Base-by-base conservation (phyloP, 179 eudicot genomes). In the Sideroxylon spinosum region DNA sequence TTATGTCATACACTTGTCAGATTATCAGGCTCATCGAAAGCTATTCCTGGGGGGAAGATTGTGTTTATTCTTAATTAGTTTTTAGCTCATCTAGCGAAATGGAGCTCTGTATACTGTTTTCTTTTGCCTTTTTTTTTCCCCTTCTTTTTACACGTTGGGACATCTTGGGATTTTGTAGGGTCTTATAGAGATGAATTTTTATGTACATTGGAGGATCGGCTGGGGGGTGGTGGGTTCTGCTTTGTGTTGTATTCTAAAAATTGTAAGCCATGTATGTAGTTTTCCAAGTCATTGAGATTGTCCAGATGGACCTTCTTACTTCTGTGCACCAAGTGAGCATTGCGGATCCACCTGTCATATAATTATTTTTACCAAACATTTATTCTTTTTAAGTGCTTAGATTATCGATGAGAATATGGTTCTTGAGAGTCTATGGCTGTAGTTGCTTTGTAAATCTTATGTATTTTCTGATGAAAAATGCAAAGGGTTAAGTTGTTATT, bases 151-250 rank as follows among this genome's bases (percentile, higher is more conserved):
- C 78, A 80, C 69, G 78, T 68, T 79, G 52, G 77, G 71, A 67
- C 65, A 23, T 66, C 29, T 73, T 73, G 74, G 74, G 78, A 26
- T 20, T 9, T 52, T 14, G 49, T 48, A 80, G 20, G 20, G 57
- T 80, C 44, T 44, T 65, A 60, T 60, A 68, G 78, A 68, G 82
- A 44, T 57, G 74, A 79, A 64, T 67, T 74, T 59, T 74, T 59
- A 62, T 80, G 82, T 80, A 80, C 78, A 80, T 75, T 75, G 63
- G 81, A 74, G 22, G 17, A 57, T 67, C 48, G 10, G 52, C 53
- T 48, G 60, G 28, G 37, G 0, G 44, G 44, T 1, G 37, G 37
- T 37, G 74, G n/a, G 23, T 64, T 50, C 71, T 64, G 12, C 61
- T 26, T 9, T 48, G 72, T 76, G 61, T 76, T 76, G 78, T 65